Base-by-base conservation (phyloP, 2,329 filamentous ascomycete species). In the Xylaria sp. region DNA sequence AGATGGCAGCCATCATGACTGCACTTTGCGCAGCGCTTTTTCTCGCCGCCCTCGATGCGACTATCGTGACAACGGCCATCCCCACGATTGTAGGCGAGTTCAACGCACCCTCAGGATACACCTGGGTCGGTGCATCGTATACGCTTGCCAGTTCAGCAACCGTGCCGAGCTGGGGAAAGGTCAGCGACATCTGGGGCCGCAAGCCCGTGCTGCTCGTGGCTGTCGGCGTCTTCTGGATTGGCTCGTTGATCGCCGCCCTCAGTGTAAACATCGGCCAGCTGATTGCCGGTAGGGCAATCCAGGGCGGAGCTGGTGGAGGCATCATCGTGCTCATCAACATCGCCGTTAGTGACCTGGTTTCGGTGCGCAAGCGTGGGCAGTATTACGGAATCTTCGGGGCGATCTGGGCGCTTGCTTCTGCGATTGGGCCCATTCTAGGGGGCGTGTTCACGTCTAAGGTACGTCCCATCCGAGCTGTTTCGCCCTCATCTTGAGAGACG, bases 51-150 rank as follows among this genome's bases (percentile, higher is more conserved):
- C 77, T 86, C 54, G 83, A 86, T 68, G 77, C 81, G 53, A 89
- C 87, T 29, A 88, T 90, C 71, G 80, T 91, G 67, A 83, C 88
- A 10, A 90, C 88, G 0, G 86, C 88, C 5, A 80, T 90, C 4
- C 88, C 89, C 0, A 87, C 86, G 13, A 90, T 91, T 65, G 81
- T 85, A 4, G 75, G 76, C 33, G 81, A 90, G 62, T 85, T 93
- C 63, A 71, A 86, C 44, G 90, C 89, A 5, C 85, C 85, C 3
- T 79, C 84, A 15, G 90, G 90, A 23, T 93, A 93, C 75, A 85
- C 88, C 53, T 93, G 90, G 91, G 88, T 94, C 63, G 90, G 90
- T 13, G 87, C 85, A 37, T 86, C 90, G 2, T 94, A 90, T 70
- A 80, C 92, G 6, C 84, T 93, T 10, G 89, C 87, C 57, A 89